Evolutionary conservation across 768 basidiomycete genomes (phyloP).

Genomic region (Wakefieldia striispora): DNA sequence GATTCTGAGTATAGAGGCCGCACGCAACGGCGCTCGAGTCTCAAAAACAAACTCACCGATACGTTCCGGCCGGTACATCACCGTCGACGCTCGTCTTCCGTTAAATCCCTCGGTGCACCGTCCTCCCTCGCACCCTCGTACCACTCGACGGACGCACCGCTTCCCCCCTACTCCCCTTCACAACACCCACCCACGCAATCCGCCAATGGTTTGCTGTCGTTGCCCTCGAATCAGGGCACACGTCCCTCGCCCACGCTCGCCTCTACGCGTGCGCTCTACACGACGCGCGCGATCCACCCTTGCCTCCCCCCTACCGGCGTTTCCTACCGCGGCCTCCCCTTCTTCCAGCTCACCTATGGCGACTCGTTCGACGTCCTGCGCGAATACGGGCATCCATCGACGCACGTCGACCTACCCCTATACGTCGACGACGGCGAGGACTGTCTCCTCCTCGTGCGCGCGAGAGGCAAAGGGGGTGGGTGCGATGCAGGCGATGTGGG

Average conservation of each 20-base stretch:
- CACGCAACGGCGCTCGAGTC: constrained; percentile 27
- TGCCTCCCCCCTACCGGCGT: constrained; percentile 64
- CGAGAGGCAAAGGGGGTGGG: constrained; percentile 30
- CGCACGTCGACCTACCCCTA: constrained; percentile 69
- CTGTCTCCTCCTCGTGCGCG: constrained; percentile 71
- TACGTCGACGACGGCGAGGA: constrained; percentile 78
- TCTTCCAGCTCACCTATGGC: constrained; percentile 66
- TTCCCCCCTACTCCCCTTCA: constrained; percentile 24
- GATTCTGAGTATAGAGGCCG: constrained; percentile 28
- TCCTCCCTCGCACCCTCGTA: constrained; percentile 24
- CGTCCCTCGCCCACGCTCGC: constrained; percentile 26
- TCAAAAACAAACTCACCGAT: constrained; percentile 34
- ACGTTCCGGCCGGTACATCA: constrained; percentile 32
- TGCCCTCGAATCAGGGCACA: constrained; percentile 7
- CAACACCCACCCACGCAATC: constrained; percentile 13
- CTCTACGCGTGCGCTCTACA: constrained; percentile 52
- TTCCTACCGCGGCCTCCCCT: constrained; percentile 71
- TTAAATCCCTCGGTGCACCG: constrained; percentile 33
- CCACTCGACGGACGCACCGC: constrained; percentile 20
- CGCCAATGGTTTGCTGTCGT: constrained; percentile 12
- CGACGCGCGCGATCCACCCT: constrained; percentile 65
- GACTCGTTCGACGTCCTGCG: constrained; percentile 66
- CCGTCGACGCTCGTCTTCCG: constrained; percentile 33
- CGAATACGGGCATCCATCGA: constrained; percentile 77
- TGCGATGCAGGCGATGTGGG: constrained; percentile 50